phyloP scores from a whole-genome alignment of 2,329 filamentous ascomycete genomes.

The Metarhizium rileyi region DNA sequence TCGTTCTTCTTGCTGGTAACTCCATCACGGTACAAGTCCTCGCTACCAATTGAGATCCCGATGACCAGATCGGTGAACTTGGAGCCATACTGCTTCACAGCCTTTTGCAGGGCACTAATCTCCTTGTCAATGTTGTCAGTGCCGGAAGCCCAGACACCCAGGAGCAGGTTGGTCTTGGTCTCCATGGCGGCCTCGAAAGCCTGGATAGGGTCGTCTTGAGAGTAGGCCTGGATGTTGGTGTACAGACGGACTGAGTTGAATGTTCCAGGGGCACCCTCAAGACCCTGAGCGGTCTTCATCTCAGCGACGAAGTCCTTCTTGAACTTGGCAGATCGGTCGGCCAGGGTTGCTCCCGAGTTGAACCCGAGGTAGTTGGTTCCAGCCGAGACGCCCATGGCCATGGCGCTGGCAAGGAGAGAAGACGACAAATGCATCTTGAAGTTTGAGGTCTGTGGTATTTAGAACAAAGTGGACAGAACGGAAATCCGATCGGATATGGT shows the following conservation, averaged over 20 bases:
- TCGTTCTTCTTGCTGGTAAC: conserved; percentile 54
- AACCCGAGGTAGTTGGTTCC: conserved; percentile 42
- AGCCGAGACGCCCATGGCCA: conserved; percentile 30
- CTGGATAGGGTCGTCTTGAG: conserved; percentile 67
- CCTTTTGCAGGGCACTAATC: conserved; percentile 48
- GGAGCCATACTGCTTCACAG: conserved; percentile 42
- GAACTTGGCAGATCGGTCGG: conserved; percentile 41
- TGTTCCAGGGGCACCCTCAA: conserved; percentile 33
- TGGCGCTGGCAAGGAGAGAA: conserved; percentile 26
- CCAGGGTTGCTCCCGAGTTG: conserved; percentile 39
- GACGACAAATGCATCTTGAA: conserved; percentile 32
- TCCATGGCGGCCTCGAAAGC: conserved; percentile 64
- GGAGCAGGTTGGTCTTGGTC: conserved; percentile 50
- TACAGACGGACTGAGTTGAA: conserved; percentile 55
- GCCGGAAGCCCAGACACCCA: conserved; percentile 54
- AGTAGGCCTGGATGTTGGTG: conserved; percentile 56
- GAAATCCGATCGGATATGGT: neutral
- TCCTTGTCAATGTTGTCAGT: conserved; percentile 46
- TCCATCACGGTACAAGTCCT: conserved; percentile 56
- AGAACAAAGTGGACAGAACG: too few relatives aligned
- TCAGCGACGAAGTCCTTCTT: conserved; percentile 38
- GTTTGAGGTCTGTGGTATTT: too few relatives aligned
- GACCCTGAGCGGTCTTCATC: conserved; percentile 30
- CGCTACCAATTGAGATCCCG: conserved; percentile 55
- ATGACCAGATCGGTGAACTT: conserved; percentile 48